Evolutionary conservation across 2,329 filamentous ascomycete genomes (phyloP), one percentile per base, ranked within the genome.

Genomic region (Paraphaeosphaeria sporulosa): DNA sequence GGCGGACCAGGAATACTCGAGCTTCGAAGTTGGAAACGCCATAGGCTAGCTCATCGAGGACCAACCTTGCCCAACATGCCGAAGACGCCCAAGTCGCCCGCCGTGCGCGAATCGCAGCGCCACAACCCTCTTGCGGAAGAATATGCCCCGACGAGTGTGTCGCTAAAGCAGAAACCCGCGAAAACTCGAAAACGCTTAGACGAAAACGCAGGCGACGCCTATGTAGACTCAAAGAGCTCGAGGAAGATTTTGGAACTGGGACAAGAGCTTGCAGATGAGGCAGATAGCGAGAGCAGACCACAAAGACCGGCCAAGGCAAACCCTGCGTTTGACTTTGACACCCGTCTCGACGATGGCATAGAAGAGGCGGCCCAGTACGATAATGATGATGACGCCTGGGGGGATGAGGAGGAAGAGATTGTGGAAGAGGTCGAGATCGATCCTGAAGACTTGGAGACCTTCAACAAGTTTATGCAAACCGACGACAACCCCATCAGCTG

Each of bases 101-200:
- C 83, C 59, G 81, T 77, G 67, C 87, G 84, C 75, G 83, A 84
- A 68, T 84, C 84, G 62, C 88, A 90, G 72, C 89, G 92, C 66
- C 94, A 97, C 81, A 96, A 96, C 69, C 94, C 94, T 43, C 90
- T 99, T 61, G 90, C 94, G 71, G 91, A 96, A 74, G 95, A 98
- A 85, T 98, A 74, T 80, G 90, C 69, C 84, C 92, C 67, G 85
- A 89, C 59, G 85, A 89, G 62, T 82, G 89, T 66, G 77, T 94
- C 72, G 87, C 38, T n/a, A 9, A 94, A 81, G 88, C 88, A 76
- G 89, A 94, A 84, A 70, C 67, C 76, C 1, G 84, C 87, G 32
- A 89, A 89, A 68, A 84, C 84, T 71, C 92, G 82, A 65, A 90
- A 88, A 78, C 86, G 83, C 57, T 72, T 79, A 40, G 78, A 84